phyloP scores from a whole-genome alignment of 768 basidiomycete genomes.

The Leccinum sublutescens region DNA sequence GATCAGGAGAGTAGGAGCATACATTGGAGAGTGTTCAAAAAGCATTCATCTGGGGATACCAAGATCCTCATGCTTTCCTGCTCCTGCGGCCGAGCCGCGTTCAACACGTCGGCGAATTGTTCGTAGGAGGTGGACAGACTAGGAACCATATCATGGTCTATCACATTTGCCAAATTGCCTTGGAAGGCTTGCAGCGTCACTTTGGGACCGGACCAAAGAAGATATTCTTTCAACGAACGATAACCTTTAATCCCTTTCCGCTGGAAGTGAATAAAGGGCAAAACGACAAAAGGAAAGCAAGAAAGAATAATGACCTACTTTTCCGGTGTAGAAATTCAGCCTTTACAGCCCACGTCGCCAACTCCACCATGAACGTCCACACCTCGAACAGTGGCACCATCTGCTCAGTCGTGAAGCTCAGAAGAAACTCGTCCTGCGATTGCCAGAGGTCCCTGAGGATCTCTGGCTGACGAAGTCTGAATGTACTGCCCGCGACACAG shows the following conservation, averaged over 20 bases:
- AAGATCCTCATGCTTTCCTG: neutral
- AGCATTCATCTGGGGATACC: neutral
- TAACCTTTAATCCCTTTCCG: neutral
- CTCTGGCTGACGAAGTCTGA: constrained; percentile 2
- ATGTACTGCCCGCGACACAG: constrained; percentile 9
- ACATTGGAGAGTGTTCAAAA: neutral
- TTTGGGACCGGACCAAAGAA: neutral
- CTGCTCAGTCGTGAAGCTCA: neutral
- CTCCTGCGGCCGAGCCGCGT: neutral
- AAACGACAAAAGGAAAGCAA: neutral
- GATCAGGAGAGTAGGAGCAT: neutral
- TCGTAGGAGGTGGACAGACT: neutral
- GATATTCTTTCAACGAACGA: neutral
- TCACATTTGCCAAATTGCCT: neutral
- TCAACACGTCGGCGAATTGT: neutral
- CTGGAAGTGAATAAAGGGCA: neutral
- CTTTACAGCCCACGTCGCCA: neutral
- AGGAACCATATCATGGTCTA: neutral
- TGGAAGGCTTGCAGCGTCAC: neutral
- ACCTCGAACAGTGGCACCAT: neutral
- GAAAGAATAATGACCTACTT: neutral
- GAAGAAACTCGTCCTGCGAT: neutral
- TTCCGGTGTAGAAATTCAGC: neutral
- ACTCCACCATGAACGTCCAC: neutral
- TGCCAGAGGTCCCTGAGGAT: neutral